These are phyloP conservation scores for Eremothecium coryli DNA, from an alignment of 1,139 yeast genomes.

Conservation along the genomic window DNA sequence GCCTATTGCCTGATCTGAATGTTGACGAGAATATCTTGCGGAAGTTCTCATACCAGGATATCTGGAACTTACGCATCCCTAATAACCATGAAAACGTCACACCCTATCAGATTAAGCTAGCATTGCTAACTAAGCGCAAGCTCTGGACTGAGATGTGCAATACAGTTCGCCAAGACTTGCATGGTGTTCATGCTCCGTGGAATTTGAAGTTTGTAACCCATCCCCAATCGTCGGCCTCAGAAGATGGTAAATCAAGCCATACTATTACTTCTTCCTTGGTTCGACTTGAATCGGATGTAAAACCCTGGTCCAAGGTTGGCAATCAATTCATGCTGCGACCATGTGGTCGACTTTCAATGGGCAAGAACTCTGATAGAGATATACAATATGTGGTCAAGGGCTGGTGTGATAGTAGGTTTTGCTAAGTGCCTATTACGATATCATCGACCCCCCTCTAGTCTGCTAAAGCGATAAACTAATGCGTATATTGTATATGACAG, in stretches of 20 bases:
- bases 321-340: slow-evolving; percentile 24
- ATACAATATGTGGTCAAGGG: slow-evolving; percentile 31
- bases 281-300: slow-evolving; percentile 23
- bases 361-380: slow-evolving; percentile 13
- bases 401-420: slow-evolving; percentile 28
- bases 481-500: too few species aligned
- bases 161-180: slow-evolving; percentile 21
- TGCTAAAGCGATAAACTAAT: too few species aligned
- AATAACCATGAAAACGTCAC: slow-evolving; percentile 12
- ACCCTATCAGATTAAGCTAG: slow-evolving; percentile 22
- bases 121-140: slow-evolving; percentile 26
- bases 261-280: slow-evolving; percentile 18
- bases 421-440: too few species aligned
- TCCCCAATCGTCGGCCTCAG: slow-evolving; percentile 4
- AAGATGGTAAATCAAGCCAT: neutral
- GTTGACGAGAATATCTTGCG: slow-evolving; percentile 25
- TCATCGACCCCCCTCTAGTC: too few species aligned
- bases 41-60: slow-evolving; percentile 18
- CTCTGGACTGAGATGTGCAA: slow-evolving; percentile 27
- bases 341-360: slow-evolving; percentile 23
- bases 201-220: slow-evolving; percentile 16
- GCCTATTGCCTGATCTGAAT: slow-evolving; percentile 24
- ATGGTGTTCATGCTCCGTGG: slow-evolving; percentile 23
- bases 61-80: slow-evolving; percentile 20
- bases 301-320: slow-evolving; percentile 21